Percentiles rank a stretch among this genome's conserved stretches.
Evolutionary conservation across 768 basidiomycete species (phyloP).

Genomic region (Pisolithus tinctorius): DNA sequence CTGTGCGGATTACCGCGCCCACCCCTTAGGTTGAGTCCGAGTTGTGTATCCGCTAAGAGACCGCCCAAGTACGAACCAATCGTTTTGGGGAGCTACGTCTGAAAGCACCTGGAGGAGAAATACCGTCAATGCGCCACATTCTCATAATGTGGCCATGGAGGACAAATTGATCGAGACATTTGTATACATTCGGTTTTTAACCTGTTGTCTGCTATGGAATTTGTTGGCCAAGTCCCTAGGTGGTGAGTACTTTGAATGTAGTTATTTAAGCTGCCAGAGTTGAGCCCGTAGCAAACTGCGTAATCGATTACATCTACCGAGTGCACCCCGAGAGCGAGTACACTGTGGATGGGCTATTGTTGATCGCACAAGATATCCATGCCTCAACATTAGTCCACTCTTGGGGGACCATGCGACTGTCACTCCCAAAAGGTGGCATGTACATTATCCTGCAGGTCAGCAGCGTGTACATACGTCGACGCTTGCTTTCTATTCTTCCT

Average conservation of each 20-base stretch:
- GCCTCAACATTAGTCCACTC: constrained; percentile 89
- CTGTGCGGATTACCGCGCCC: constrained; percentile 81
- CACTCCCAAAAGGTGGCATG: constrained; percentile 60
- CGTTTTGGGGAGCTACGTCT: constrained; percentile 80
- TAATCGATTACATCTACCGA: no score
- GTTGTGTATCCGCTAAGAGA: constrained; percentile 42
- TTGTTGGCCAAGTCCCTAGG: no score
- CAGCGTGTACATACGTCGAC: background rate
- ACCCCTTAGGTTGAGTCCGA: constrained; percentile 59
- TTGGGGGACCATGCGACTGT: constrained; percentile 87
- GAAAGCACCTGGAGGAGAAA: constrained; percentile 54
- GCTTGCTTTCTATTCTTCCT: background rate
- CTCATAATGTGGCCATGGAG: background rate
- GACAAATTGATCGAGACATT: no score
- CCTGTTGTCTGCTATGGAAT: no score
- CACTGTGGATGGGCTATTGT: no score
- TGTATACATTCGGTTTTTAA: no score
- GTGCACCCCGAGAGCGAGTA: no score
- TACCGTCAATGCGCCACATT: constrained; percentile 8
- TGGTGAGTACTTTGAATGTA: no score
- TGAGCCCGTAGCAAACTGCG: no score
- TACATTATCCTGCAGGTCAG: constrained; percentile 80
- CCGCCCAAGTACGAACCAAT: constrained; percentile 67
- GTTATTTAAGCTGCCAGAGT: no score
- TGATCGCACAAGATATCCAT: constrained; percentile 53